A percentile compares a stretch with the other conserved stretches of the same genome.
Conservation (phyloP, 2,329 filamentous ascomycete genomes). For the Chaetomium sp. region DNA sequence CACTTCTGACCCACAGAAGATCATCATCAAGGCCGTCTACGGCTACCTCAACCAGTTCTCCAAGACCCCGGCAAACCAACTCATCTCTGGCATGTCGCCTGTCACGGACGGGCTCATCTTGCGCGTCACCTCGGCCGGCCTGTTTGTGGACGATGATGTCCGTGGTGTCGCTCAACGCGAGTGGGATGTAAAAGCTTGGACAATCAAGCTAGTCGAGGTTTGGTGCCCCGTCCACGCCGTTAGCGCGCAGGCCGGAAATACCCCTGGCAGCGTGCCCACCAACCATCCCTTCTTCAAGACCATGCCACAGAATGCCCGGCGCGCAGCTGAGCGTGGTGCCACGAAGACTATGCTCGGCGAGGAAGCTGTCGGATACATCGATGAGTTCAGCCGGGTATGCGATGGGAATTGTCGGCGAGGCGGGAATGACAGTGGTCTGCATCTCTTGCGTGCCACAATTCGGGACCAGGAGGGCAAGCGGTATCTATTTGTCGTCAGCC, state of each 20-base stretch:
- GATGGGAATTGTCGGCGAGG: neutral
- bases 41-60: slow-evolving; percentile 84
- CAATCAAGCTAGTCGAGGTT: slow-evolving; percentile 85
- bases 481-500: slow-evolving; percentile 57
- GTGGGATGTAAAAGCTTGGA: slow-evolving; percentile 99
- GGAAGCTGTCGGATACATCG: slow-evolving; percentile 59
- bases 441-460: slow-evolving; percentile 57
- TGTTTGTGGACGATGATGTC: slow-evolving; percentile 96
- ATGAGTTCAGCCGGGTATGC: slow-evolving; percentile 57
- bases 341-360: slow-evolving; percentile 51
- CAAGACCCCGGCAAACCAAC: slow-evolving; percentile 82
- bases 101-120: slow-evolving; percentile 91
- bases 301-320: slow-evolving; percentile 38
- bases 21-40: slow-evolving; percentile 90
- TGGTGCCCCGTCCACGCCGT: slow-evolving; percentile 65
- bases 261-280: slow-evolving; percentile 34
- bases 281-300: slow-evolving; percentile 42
- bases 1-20: slow-evolving; percentile 90
- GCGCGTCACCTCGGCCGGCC: slow-evolving; percentile 84
- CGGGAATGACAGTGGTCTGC: slow-evolving; percentile 46
- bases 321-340: slow-evolving; percentile 42
- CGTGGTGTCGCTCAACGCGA: slow-evolving; percentile 87
- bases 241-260: slow-evolving; percentile 35
- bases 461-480: slow-evolving; percentile 61
- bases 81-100: slow-evolving; percentile 74